phyloP scores from a whole-genome alignment of 306 rosid genomes.

The Styphnolobium japonicum region DNA sequence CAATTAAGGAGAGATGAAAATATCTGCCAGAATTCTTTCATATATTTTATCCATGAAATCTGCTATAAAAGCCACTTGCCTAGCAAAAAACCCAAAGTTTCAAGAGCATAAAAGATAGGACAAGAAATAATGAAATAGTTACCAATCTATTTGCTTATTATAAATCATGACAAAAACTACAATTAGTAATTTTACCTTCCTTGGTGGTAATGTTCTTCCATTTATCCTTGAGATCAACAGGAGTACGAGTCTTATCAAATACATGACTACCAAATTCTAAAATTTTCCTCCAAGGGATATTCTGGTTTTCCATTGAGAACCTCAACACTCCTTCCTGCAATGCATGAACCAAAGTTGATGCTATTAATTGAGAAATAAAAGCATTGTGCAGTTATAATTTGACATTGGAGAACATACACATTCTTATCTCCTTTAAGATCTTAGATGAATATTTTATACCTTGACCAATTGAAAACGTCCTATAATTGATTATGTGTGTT shows the following conservation, averaged over 20 bases:
- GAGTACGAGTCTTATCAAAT: conserved; percentile 41
- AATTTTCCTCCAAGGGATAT: conserved; percentile 46
- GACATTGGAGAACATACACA: not conserved
- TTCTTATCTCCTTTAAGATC: not conserved
- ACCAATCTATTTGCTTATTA: not conserved
- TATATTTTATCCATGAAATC: not conserved
- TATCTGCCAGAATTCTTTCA: not conserved
- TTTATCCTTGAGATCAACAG: conserved; percentile 69
- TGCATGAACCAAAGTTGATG: conserved; percentile 3
- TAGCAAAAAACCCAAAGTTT: not conserved
- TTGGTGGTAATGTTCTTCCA: conserved; percentile 49
- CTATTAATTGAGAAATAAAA: conserved; percentile 1
- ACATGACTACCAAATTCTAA: conserved; percentile 34
- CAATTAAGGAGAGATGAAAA: not conserved
- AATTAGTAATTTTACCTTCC: conserved; percentile 32
- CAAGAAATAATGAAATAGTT: not conserved
- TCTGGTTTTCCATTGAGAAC: conserved; percentile 28
- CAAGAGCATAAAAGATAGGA: not conserved
- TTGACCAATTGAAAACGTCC: not conserved
- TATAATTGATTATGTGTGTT: not conserved
- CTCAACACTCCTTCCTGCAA: conserved; percentile 66
- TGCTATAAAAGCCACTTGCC: not conserved
- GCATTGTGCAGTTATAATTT: not conserved
- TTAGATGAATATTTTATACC: not conserved
- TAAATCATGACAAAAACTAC: not conserved